A percentile compares a stretch with the other conserved stretches of the same genome.
phyloP scores from a whole-genome alignment of 352 stramenopile species.

The Aphanomyces astaci region DNA sequence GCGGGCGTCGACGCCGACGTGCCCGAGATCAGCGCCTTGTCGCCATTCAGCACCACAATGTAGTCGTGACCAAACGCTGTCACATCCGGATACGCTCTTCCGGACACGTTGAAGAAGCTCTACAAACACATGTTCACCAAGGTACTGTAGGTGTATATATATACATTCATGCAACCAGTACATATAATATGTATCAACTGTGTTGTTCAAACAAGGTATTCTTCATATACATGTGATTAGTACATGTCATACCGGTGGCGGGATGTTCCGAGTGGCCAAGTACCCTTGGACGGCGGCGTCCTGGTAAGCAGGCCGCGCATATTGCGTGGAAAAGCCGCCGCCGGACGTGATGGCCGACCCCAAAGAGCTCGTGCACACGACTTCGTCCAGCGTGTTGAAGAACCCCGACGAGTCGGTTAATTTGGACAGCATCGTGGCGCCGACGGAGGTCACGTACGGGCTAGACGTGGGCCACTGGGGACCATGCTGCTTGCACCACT shows the following conservation, averaged over 20 bases:
- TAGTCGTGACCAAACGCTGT: conserved; percentile 64
- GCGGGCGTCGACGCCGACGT: conserved; percentile 84
- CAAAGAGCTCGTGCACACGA: conserved; percentile 62
- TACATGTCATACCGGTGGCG: conserved; percentile 21
- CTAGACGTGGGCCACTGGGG: conserved; percentile 73
- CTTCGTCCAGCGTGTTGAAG: conserved; percentile 41
- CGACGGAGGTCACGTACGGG: conserved; percentile 87
- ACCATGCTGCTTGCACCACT: conserved; percentile 45
- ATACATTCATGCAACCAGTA: no score
- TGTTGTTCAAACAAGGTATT: no score
- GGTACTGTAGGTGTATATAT: no score
- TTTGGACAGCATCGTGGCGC: conserved; percentile 70
- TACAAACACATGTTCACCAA: no score
- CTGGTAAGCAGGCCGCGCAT: conserved; percentile 69
- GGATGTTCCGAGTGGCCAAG: conserved; percentile 43
- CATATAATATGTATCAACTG: no score
- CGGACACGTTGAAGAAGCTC: conserved; percentile 51
- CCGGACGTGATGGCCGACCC: conserved; percentile 74
- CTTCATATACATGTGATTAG: no score
- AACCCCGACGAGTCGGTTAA: conserved; percentile 28
- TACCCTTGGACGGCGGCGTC: conserved; percentile 54
- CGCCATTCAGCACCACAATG: conserved; percentile 49
- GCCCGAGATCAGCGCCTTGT: conserved; percentile 46
- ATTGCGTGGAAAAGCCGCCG: conserved; percentile 85
- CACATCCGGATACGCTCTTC: conserved; percentile 86